Conservation (phyloP, 2,329 filamentous ascomycete genomes). For the Scedosporium apiospermum region DNA sequence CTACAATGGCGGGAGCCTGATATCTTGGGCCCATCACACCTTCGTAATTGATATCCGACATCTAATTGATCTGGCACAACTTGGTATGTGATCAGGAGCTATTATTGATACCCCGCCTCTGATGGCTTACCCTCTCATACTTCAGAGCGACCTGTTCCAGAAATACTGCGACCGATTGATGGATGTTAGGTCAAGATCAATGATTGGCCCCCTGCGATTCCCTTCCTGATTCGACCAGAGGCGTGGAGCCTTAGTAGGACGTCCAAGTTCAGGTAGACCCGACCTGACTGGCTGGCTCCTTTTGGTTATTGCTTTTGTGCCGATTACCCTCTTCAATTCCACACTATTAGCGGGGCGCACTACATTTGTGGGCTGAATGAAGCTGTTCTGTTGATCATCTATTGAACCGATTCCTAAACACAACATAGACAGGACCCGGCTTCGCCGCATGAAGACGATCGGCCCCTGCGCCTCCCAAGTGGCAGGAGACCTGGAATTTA, state of each 20-base stretch:
- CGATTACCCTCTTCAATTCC: too few species aligned
- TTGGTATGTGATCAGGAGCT: background rate
- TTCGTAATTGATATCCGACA: background rate
- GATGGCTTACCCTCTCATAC: background rate
- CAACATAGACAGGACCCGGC: too few species aligned
- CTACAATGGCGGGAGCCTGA: background rate
- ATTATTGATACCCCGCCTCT: background rate
- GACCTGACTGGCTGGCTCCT: too few species aligned
- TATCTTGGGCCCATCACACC: too few species aligned
- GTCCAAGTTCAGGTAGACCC: too few species aligned
- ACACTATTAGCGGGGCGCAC: too few species aligned
- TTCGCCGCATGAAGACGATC: background rate
- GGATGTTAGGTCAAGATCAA: background rate
- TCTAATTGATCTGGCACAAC: background rate
- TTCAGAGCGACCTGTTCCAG: background rate
- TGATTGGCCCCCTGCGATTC: background rate
- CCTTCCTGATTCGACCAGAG: background rate
- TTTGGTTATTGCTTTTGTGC: background rate
- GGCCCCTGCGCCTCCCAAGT: background rate
- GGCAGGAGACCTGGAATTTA: background rate
- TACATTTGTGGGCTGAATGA: too few species aligned
- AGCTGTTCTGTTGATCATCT: too few species aligned
- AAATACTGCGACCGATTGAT: too few species aligned
- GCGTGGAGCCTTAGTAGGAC: background rate
- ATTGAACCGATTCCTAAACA: too few species aligned